phyloP scores from a whole-genome alignment of 306 rosid genomes.

The Corylus avellana region DNA sequence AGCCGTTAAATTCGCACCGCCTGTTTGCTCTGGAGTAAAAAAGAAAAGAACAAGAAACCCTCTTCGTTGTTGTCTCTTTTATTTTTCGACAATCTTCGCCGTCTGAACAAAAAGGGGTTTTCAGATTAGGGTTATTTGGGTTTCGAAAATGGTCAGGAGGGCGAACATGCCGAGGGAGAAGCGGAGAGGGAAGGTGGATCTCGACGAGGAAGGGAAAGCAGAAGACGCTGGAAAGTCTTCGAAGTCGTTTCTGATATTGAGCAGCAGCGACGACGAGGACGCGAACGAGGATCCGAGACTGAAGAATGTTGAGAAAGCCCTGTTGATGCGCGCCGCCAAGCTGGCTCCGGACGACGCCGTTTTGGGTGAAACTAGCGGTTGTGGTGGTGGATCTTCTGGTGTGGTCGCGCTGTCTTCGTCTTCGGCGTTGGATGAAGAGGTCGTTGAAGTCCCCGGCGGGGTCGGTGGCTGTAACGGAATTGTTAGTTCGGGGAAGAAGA shows the following conservation, averaged over 20 bases:
- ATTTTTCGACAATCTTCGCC: neutral
- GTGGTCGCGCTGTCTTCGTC: conserved; percentile 15
- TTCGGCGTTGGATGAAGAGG: conserved; percentile 18
- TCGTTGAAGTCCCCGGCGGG: neutral
- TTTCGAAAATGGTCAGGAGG: conserved; percentile 42
- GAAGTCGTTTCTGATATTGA: conserved; percentile 19
- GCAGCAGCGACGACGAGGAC: conserved; percentile 61
- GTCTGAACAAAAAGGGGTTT: neutral
- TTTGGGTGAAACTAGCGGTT: neutral
- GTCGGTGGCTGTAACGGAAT: neutral
- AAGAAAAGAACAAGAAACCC: neutral
- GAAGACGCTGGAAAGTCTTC: conserved; percentile 14
- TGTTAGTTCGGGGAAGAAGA: conserved; percentile 25
- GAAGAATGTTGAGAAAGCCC: conserved; percentile 61
- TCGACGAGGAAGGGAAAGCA: conserved; percentile 31
- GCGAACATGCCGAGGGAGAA: conserved; percentile 20
- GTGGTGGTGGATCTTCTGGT: conserved; percentile 4
- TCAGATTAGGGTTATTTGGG: neutral
- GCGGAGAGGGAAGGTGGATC: conserved; percentile 37
- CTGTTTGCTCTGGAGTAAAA: no score
- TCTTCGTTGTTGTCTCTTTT: neutral
- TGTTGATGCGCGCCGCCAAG: conserved; percentile 48
- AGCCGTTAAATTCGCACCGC: no score
- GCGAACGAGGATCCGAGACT: conserved; percentile 80
- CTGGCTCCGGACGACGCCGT: conserved; percentile 18